A percentile compares a stretch with the other conserved stretches of the same genome.
These are phyloP conservation scores for Ailanthus altissimus DNA, from an alignment of 345 rosid species.

Conservation along the genomic window DNA sequence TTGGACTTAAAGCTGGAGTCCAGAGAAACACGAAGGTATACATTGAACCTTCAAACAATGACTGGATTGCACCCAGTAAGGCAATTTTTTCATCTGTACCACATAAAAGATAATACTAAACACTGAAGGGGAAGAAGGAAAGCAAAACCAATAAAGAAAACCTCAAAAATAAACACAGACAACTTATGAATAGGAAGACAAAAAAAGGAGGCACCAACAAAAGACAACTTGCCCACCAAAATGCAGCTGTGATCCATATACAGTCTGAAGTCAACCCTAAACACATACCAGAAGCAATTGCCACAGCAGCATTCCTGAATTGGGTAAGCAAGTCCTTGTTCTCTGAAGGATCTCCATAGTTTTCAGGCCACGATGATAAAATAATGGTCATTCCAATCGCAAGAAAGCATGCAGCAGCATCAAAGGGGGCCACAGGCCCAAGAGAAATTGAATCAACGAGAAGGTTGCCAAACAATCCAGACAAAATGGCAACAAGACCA, in stretches of 20 bases:
- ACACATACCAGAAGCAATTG: slow-evolving; percentile 87
- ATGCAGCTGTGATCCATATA: slow-evolving; percentile 7
- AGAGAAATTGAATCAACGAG: slow-evolving; percentile 77
- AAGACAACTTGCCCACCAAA: slow-evolving; percentile 6
- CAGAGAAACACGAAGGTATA: slow-evolving; percentile 98
- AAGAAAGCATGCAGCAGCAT: slow-evolving; percentile 92
- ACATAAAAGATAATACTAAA: slow-evolving; percentile 17
- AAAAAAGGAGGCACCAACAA: slow-evolving; percentile 1
- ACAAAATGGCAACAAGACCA: slow-evolving; percentile 84
- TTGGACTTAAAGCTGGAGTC: slow-evolving; percentile 96
- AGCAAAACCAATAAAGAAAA: slow-evolving; percentile 6
- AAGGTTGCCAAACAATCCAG: slow-evolving; percentile 84
- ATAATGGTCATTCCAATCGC: slow-evolving; percentile 91
- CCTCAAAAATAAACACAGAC: not conserved
- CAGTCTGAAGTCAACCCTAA: slow-evolving; percentile 13
- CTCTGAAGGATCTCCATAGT: slow-evolving; percentile 90
- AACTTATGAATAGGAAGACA: not conserved
- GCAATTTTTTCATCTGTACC: slow-evolving; percentile 90
- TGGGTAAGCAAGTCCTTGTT: slow-evolving; percentile 86
- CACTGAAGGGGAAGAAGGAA: not conserved
- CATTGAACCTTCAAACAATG: slow-evolving; percentile 97
- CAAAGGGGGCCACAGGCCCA: slow-evolving; percentile 98
- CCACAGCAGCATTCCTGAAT: slow-evolving; percentile 87
- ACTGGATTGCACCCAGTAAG: slow-evolving; percentile 92
- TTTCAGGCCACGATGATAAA: slow-evolving; percentile 80